Percentiles rank a stretch among this genome's conserved stretches.
Evolutionary conservation across 805 yeast genomes (phyloP).

Genomic region (Candida michaelii): DNA sequence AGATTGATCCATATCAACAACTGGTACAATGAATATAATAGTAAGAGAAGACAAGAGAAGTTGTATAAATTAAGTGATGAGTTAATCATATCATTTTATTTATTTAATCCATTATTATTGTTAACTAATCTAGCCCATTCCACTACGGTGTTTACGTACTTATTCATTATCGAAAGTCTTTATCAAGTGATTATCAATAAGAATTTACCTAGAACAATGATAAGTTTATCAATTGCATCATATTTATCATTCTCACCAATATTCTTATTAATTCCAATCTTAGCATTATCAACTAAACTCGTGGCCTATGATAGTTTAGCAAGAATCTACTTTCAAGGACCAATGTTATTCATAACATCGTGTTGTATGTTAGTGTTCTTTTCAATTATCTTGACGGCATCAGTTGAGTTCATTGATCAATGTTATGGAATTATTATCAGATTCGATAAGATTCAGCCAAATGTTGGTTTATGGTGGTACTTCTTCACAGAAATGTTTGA

Average conservation of each 20-base stretch:
- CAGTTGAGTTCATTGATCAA: constrained; percentile 26
- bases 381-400: constrained; percentile 26
- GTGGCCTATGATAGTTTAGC: constrained; percentile 4
- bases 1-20: constrained; percentile 51
- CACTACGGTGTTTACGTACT: constrained; percentile 58
- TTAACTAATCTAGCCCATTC: constrained; percentile 70
- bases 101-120: constrained; percentile 79
- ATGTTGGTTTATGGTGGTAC: constrained; percentile 98
- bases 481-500: constrained; percentile 94
- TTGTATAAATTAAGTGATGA: constrained; percentile 34
- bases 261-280: constrained; percentile 59
- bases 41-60: constrained; percentile 17
- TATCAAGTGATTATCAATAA: constrained; percentile 42
- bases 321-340: constrained; percentile 19
- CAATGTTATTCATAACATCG: constrained; percentile 18
- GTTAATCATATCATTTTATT: constrained; percentile 61
- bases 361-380: constrained; percentile 24
- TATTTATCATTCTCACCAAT: constrained; percentile 65
- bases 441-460: constrained; percentile 77
- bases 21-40: constrained; percentile 32
- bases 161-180: constrained; percentile 51
- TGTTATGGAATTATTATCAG: constrained; percentile 57
- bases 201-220: constrained; percentile 44
- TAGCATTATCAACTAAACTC: constrained; percentile 32
- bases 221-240: constrained; percentile 59